Evolutionary conservation across 345 rosid genomes (phyloP).

Genomic region (Linum lewisii): DNA sequence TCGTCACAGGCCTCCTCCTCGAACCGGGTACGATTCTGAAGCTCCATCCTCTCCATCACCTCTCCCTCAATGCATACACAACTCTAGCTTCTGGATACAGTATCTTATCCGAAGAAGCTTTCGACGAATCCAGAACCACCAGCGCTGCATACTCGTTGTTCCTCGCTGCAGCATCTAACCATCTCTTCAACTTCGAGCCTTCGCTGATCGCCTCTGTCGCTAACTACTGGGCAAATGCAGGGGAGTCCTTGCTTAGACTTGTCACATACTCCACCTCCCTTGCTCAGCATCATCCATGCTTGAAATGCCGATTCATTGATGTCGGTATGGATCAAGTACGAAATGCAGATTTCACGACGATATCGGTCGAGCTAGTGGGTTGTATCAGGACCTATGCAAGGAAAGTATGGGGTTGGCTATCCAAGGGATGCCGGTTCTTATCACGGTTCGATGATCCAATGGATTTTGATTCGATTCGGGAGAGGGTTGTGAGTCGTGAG

Average conservation of each 20-base stretch:
- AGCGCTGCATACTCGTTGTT: constrained; percentile 69
- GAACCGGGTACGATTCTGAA: constrained; percentile 20
- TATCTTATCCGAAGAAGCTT: constrained; percentile 36
- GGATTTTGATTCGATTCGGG: constrained; percentile 30
- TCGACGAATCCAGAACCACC: constrained; percentile 30
- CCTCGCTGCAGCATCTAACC: constrained; percentile 53
- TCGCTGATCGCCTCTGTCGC: constrained; percentile 49
- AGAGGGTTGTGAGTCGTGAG: constrained; percentile 4
- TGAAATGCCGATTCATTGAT: constrained; percentile 34
- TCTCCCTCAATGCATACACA: constrained; percentile 48
- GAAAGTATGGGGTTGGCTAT: constrained; percentile 43
- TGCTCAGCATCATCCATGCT: constrained; percentile 21
- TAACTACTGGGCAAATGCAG: constrained; percentile 56
- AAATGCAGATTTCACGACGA: constrained; percentile 23
- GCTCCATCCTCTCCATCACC: constrained; percentile 55
- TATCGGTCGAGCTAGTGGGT: constrained; percentile 22
- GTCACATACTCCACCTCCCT: constrained; percentile 20
- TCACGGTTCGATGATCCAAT: constrained; percentile 31
- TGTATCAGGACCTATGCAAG: constrained; percentile 31
- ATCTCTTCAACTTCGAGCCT: constrained; percentile 38
- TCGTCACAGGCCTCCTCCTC: constrained; percentile 29
- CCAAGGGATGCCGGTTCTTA: constrained; percentile 30
- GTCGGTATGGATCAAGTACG: constrained; percentile 14
- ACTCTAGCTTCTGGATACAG: constrained; percentile 63
- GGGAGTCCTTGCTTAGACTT: constrained; percentile 49